Evolutionary conservation across 169 alveolate species (phyloP).

Genomic region (Plasmodium cynomolgi): DNA sequence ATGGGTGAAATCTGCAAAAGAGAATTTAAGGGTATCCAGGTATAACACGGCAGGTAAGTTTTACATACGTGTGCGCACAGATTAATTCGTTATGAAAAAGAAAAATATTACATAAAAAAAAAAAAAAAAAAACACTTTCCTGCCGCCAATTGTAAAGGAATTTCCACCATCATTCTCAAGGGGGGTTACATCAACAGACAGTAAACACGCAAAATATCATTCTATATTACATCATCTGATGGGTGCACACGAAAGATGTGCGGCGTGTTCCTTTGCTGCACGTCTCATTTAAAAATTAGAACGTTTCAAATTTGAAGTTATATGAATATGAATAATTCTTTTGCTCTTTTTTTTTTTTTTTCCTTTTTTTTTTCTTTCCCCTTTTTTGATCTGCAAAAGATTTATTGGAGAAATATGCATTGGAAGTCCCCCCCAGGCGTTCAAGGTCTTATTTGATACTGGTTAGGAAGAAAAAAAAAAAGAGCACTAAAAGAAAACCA

Average conservation of each 20-base stretch:
- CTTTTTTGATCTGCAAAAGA: constrained; percentile 27
- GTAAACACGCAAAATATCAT: constrained; percentile 24
- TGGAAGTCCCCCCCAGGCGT: constrained; percentile 85
- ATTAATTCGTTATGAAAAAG: background rate
- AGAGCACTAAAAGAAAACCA: background rate
- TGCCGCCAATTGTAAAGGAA: constrained; percentile 16
- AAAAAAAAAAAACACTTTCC: constrained; percentile 5
- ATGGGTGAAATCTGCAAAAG: constrained; percentile 33
- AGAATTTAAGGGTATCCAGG: constrained; percentile 57
- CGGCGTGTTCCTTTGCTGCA: background rate
- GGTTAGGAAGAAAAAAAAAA: constrained; percentile 29
- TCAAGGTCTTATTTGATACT: constrained; percentile 84
- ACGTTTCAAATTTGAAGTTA: background rate
- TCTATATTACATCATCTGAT: background rate
- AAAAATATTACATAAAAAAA: background rate
- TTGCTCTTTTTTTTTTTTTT: background rate
- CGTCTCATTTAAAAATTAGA: background rate
- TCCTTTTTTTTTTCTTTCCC: constrained; percentile 10
- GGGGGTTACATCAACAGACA: constrained; percentile 75
- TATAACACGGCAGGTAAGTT: constrained; percentile 23
- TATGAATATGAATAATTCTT: background rate
- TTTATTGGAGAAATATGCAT: constrained; percentile 75
- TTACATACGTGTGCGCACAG: background rate
- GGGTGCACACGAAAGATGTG: background rate
- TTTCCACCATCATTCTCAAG: constrained; percentile 64